Base-by-base conservation (phyloP, 768 basidiomycete genomes). In the Daedalea quercina region DNA sequence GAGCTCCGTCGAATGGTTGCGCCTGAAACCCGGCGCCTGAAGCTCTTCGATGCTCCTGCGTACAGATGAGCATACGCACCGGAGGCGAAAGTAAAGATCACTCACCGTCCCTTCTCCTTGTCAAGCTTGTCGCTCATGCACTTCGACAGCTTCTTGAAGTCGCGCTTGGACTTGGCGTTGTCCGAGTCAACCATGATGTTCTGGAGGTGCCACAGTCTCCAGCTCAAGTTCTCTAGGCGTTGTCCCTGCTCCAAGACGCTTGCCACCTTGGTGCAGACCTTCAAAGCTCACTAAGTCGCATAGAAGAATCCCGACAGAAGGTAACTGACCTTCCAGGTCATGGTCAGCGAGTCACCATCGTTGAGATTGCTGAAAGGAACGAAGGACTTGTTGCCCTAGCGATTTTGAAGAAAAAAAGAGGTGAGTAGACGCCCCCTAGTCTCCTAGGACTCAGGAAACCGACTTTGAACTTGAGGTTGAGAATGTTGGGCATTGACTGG, bases 201-300 rank as follows among this genome's bases (percentile, higher is more conserved):
- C 72, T 93, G 90, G 47, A 93, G 81, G 66, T 92, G 89, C 90
- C 90, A 93, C 68, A 93, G 79, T 65, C 90, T 81, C 90, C 90
- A 93, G 61, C 84, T 86, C 70, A 93, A 72, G 77, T 93, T 93
- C 79, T 92, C 90, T 65, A 93, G 87, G 52, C 90, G 77, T 67
- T 90, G 87, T 44, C 90, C 90, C 67, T 92, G 89, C 72, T 93
- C 90, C 66, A 93, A 87, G 73, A 82, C 91, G 68, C 86, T 81
- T 49, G 89, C 90, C 56, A 93, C 90, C 75, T 91, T 91, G 20
- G 90, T 90, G 73, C 90, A 91, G 67, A 90, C 87, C 87, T 89
- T 51, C 11, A 52, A 52, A 54, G 47, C 53, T 40, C 13, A 15
- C 37, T 44, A 35, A 22, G 12, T 12, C 26, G 37, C 34, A 48